A percentile compares a stretch with the other conserved stretches of the same genome.
These are phyloP conservation scores for Pistacia atlantica DNA, from an alignment of 345 rosid species.

Conservation along the genomic window DNA sequence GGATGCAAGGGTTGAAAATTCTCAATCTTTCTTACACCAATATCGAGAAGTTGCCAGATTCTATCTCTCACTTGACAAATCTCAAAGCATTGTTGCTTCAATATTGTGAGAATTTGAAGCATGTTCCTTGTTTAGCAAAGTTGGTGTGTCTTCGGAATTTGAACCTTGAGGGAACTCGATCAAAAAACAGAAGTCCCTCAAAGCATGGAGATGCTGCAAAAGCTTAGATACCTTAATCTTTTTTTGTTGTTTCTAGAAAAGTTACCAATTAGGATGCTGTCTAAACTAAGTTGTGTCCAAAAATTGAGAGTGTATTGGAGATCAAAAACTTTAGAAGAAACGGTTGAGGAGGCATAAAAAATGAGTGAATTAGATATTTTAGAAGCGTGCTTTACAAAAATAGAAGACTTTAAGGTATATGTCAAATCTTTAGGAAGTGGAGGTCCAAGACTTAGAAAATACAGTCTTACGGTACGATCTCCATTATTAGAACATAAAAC, in stretches of 20 bases:
- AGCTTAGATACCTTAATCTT: background rate
- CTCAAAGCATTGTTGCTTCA: constrained; percentile 12
- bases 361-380: too few species aligned
- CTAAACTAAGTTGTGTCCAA: background rate
- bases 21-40: constrained; percentile 13
- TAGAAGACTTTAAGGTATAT: too few species aligned
- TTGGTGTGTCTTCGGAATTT: background rate
- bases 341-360: too few species aligned
- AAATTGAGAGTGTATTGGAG: background rate
- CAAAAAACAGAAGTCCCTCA: background rate
- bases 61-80: background rate
- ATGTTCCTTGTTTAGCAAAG: constrained; percentile 2
- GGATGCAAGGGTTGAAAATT: constrained; percentile 12
- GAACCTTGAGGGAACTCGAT: background rate
- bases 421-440: too few species aligned
- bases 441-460: too few species aligned
- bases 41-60: background rate
- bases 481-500: too few species aligned
- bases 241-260: rapidly evolving
- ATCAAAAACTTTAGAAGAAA: too few species aligned
- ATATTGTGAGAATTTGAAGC: background rate
- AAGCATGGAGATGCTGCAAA: background rate
- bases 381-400: too few species aligned
- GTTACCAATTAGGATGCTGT: background rate
- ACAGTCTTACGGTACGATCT: too few species aligned